Conservation (phyloP, 495 filamentous ascomycete species). For the Neurospora sp. region DNA sequence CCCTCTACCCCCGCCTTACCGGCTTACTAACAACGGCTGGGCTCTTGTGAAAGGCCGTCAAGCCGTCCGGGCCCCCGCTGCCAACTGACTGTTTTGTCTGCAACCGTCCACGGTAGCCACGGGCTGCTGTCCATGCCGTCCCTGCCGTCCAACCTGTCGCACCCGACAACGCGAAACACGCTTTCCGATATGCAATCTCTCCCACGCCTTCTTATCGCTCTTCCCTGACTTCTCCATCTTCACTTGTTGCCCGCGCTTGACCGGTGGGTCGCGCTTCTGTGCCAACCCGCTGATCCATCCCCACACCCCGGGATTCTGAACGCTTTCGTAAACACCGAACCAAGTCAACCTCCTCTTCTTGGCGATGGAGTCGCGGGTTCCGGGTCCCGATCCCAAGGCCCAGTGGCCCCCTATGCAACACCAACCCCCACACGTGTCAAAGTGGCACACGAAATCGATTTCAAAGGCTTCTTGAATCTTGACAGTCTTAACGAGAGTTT, state of each 20-base stretch:
- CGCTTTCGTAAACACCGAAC: background rate
- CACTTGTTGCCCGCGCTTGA: background rate
- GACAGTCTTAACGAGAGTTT: background rate
- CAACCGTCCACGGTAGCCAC: background rate
- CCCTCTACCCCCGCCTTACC: background rate
- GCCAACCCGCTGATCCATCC: background rate
- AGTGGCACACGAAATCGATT: background rate
- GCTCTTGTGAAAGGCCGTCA: background rate
- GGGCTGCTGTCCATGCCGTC: background rate
- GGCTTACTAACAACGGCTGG: background rate
- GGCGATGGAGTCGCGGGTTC: background rate
- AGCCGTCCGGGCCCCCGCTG: background rate
- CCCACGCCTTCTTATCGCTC: background rate
- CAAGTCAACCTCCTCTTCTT: background rate
- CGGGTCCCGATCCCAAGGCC: background rate
- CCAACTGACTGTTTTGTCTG: background rate
- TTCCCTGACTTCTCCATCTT: background rate
- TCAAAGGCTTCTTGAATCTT: background rate
- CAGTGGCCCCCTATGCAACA: background rate
- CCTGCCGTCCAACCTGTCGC: background rate
- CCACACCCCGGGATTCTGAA: background rate
- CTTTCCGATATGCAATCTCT: background rate
- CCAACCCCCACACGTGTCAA: background rate
- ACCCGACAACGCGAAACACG: background rate
- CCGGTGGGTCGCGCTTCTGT: background rate